A percentile compares a stretch with the other conserved stretches of the same genome.
Evolutionary conservation across 2,329 filamentous ascomycete genomes (phyloP).

Genomic region (Fonsecaea erecta): DNA sequence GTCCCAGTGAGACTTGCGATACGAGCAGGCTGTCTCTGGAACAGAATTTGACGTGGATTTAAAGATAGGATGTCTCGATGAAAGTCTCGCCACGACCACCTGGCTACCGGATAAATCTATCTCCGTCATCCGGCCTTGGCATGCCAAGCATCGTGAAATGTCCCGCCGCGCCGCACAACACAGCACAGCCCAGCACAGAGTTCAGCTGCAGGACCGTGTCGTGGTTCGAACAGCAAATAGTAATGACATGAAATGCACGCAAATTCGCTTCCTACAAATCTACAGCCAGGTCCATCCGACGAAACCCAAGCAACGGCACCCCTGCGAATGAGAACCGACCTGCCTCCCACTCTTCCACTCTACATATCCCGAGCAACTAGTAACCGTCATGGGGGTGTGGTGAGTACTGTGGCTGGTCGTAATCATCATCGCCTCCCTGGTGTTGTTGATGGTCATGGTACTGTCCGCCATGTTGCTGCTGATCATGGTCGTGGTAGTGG

Average conservation of each 20-base stretch:
- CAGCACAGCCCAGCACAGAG: too few relatives aligned
- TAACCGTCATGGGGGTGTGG: not conserved
- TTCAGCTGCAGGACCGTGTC: too few relatives aligned
- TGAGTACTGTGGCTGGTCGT: not conserved
- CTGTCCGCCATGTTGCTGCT: not conserved
- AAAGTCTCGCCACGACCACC: not conserved
- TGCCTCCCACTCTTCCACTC: not conserved
- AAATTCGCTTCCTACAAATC: not conserved
- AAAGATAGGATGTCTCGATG: not conserved
- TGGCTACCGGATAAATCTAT: not conserved
- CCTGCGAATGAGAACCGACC: not conserved
- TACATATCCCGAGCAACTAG: not conserved
- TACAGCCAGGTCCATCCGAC: not conserved
- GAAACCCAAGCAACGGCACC: not conserved
- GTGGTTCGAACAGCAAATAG: too few relatives aligned
- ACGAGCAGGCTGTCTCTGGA: not conserved
- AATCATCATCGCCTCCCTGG: not conserved
- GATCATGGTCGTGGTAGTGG: not conserved
- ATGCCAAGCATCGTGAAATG: not conserved
- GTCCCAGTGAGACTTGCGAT: not conserved
- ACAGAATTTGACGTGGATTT: not conserved
- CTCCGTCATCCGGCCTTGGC: not conserved
- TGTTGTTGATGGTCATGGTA: not conserved
- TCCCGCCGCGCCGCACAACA: too few relatives aligned
- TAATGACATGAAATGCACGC: too few relatives aligned